A percentile compares a stretch with the other conserved stretches of the same genome.
These are phyloP conservation scores for Debaryomyces tyrocola DNA, from an alignment of 805 yeast genomes.

Conservation along the genomic window DNA sequence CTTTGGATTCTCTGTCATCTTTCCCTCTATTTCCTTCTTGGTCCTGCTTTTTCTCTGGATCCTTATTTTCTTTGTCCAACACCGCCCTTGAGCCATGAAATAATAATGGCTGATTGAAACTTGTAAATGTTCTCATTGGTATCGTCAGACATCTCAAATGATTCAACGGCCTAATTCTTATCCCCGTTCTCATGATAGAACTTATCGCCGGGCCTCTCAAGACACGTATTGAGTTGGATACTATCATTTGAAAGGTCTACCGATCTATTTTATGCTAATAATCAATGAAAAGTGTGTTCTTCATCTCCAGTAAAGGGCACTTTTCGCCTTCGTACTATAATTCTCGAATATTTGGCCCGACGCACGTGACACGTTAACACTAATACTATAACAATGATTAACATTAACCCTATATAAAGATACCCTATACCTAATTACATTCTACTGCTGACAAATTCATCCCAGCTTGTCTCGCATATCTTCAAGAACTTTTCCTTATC, in stretches of 20 bases:
- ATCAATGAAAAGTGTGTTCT: background rate
- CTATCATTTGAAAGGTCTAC: background rate
- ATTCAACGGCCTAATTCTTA: background rate
- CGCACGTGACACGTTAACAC: too few species aligned
- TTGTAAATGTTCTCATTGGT: background rate
- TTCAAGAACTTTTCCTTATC: slow-evolving; percentile 41
- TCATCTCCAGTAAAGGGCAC: too few species aligned
- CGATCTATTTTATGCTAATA: background rate
- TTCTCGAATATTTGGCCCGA: too few species aligned
- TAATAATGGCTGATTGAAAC: slow-evolving; percentile 2
- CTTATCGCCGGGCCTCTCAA: background rate
- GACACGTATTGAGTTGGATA: background rate
- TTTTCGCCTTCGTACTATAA: too few species aligned
- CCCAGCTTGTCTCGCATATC: slow-evolving; percentile 47
- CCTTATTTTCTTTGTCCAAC: background rate
- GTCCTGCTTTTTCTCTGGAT: slow-evolving; percentile 1
- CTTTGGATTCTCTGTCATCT: slow-evolving; percentile 4
- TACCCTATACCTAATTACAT: background rate
- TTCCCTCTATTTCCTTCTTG: background rate
- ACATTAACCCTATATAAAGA: background rate
- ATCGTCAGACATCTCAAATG: background rate
- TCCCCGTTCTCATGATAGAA: background rate
- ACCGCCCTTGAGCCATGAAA: background rate
- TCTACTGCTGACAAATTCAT: slow-evolving; percentile 27
- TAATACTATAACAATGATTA: too few species aligned